Evolutionary conservation across 805 yeast genomes (phyloP).

Genomic region (Saturnispora gosingensis): DNA sequence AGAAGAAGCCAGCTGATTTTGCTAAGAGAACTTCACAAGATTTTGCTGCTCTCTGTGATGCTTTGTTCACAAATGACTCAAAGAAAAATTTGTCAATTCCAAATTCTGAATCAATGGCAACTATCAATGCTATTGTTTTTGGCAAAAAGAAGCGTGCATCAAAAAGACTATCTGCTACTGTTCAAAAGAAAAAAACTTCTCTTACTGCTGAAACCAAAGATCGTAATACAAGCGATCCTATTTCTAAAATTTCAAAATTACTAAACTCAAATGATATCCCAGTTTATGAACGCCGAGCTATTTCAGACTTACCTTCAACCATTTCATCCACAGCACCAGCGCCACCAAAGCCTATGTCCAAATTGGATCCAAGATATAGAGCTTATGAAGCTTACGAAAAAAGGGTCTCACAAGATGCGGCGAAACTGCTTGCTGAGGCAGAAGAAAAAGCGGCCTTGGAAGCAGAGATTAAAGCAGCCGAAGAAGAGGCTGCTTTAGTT

Average conservation of each 20-base stretch:
- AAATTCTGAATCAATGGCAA: conserved; percentile 40
- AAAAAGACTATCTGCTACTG: conserved; percentile 5
- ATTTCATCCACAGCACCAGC: conserved; percentile 23
- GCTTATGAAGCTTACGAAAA: conserved; percentile 39
- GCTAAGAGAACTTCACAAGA: conserved; percentile 70
- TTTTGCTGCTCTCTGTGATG: conserved; percentile 70
- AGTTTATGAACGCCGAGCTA: conserved; percentile 36
- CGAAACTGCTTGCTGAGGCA: conserved; percentile 26
- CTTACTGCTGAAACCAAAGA: not conserved
- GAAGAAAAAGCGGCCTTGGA: conserved; percentile 15
- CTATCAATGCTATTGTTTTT: conserved; percentile 37
- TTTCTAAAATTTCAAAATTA: conserved; percentile 29
- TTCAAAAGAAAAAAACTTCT: not conserved
- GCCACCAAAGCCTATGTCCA: conserved; percentile 47
- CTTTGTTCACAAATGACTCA: conserved; percentile 63
- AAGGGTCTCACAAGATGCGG: conserved; percentile 35
- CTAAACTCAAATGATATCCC: conserved; percentile 39
- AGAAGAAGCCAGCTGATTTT: conserved; percentile 64
- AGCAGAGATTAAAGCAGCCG: conserved; percentile 8
- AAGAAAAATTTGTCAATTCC: conserved; percentile 13
- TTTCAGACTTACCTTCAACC: conserved; percentile 29
- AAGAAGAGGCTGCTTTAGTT: conserved; percentile 8
- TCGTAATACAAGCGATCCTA: conserved; percentile 25
- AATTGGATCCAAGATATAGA: conserved; percentile 47
- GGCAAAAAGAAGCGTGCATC: conserved; percentile 16